These are phyloP conservation scores for Biscogniauxia sp. DNA, from an alignment of 2,329 filamentous ascomycete genomes.

Conservation along the genomic window DNA sequence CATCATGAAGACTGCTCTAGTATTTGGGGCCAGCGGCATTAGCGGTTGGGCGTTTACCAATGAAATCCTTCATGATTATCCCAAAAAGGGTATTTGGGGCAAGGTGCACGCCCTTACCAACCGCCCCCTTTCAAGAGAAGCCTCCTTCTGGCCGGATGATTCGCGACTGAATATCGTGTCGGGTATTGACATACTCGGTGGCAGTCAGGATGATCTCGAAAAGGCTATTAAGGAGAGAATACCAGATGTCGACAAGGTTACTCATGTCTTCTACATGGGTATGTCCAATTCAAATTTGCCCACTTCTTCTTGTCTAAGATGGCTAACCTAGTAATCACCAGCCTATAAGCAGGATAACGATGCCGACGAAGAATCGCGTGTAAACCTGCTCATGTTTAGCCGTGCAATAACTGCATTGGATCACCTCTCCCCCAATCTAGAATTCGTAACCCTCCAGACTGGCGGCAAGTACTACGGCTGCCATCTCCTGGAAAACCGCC, in stretches of 20 bases:
- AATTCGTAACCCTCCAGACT: constrained; percentile 40
- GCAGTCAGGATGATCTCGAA: constrained; percentile 30
- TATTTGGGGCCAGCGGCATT: constrained; percentile 44
- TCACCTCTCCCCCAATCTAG: constrained; percentile 34
- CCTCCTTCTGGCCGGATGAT: constrained; percentile 30
- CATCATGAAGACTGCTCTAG: constrained; percentile 1
- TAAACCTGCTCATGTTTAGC: constrained; percentile 39
- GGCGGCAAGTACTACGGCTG: constrained; percentile 40
- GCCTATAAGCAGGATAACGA: constrained; percentile 23
- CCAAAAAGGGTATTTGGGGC: constrained; percentile 40
- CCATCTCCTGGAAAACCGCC: constrained; percentile 30
- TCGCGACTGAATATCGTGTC: constrained; percentile 33
- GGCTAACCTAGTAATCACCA: constrained; percentile 35
- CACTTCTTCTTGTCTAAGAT: neutral
- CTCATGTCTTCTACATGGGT: constrained; percentile 44
- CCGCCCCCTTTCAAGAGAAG: constrained; percentile 34
- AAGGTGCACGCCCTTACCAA: constrained; percentile 48
- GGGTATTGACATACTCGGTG: constrained; percentile 35
- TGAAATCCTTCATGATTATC: constrained; percentile 45
- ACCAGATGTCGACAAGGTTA: constrained; percentile 36
- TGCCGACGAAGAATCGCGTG: constrained; percentile 28
- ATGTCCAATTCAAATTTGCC: neutral
- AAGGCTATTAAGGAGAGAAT: constrained; percentile 34
- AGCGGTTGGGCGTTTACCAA: constrained; percentile 50
- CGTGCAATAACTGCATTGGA: constrained; percentile 39